Percentiles rank a stretch among this genome's conserved stretches.
phyloP scores from a whole-genome alignment of 805 yeast genomes.

The Blastobotrys mokoenaii region DNA sequence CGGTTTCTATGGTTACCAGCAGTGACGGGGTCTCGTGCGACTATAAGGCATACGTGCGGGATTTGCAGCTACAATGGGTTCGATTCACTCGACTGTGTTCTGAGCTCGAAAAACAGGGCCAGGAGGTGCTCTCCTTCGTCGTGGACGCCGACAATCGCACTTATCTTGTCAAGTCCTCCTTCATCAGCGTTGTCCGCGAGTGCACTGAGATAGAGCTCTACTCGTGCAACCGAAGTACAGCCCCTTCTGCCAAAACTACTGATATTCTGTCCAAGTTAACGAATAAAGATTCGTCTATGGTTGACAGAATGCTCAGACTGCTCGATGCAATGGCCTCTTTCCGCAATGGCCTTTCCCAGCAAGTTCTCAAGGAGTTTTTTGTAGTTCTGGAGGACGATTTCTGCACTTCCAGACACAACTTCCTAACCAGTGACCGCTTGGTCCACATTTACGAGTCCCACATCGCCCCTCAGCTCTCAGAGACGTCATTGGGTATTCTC shows the following conservation, averaged over 20 bases:
- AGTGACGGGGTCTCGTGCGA: slow-evolving; percentile 13
- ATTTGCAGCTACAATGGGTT: slow-evolving; percentile 50
- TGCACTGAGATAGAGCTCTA: slow-evolving; percentile 30
- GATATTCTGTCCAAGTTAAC: slow-evolving; percentile 16
- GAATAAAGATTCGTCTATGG: slow-evolving; percentile 25
- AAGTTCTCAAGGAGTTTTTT: slow-evolving; percentile 29
- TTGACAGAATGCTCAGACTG: slow-evolving; percentile 21
- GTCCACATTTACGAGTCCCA: slow-evolving; percentile 7
- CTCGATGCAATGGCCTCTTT: slow-evolving; percentile 34
- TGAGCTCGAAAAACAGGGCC: slow-evolving; percentile 53
- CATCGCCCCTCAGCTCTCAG: slow-evolving; percentile 8
- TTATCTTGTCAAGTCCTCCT: slow-evolving; percentile 29
- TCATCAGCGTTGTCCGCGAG: slow-evolving; percentile 30
- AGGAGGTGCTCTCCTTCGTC: slow-evolving; percentile 51
- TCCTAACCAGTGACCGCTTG: slow-evolving; percentile 20
- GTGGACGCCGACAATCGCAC: slow-evolving; percentile 25
- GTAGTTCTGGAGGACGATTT: slow-evolving; percentile 32
- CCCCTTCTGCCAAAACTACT: slow-evolving; percentile 24
- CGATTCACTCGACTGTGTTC: slow-evolving; percentile 64
- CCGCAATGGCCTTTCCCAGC: slow-evolving; percentile 32
- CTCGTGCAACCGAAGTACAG: slow-evolving; percentile 23
- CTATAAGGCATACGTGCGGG: slow-evolving; percentile 30
- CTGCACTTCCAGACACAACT: slow-evolving; percentile 3
- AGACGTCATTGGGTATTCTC: slow-evolving; percentile 9
- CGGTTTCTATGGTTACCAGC: slow-evolving; percentile 17